Base-by-base conservation (phyloP, 2,329 filamentous ascomycete genomes). In the Aspergillus phoenicis region DNA sequence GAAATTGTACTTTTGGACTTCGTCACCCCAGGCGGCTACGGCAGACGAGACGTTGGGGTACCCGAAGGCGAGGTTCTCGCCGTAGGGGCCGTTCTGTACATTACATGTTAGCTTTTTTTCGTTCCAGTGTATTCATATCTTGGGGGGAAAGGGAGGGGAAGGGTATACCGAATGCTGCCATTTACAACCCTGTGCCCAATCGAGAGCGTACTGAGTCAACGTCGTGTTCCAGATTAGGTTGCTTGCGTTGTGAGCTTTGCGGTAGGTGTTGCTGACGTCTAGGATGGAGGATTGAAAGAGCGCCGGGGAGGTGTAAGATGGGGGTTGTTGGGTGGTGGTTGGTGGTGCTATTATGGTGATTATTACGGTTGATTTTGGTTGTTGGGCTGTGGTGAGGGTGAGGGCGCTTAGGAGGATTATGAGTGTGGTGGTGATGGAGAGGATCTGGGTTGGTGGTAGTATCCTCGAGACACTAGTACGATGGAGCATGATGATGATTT, bases 11-110 rank as follows among this genome's bases (percentile, higher is more conserved):
- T 78, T 61, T 0, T 73, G 68, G 10, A 84, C 73, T 75, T 91
- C 87, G 64, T 82, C 66, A 17, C 85, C 90, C 89, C 90, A 93
- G 1, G 82, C 84, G 48, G 85, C 83, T n/a, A 93, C 80, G 53
- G 84, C 82, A 3, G 81, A 78, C 0, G 83, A 83, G 1, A 83
- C 84, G 69, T 89, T 87, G 0, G 79, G 64, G 71, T 87, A 91
- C 4, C 89, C 89, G 4, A 86, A 80, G 7, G 89, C 89, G 3
- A 93, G 82, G 75, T 93, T 93, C 77, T 93, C 90, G 68, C 90
- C 90, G 63, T 87, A 87, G 0, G 87, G 85, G 0, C 87, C 87
- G 58, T 82, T 82, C 80, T 82, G n/a, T 15, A 20, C 1, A 11
- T 38, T 55, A 36, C 4, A 6, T 2, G 6, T 36, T 36, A 36